A percentile compares a stretch with the other conserved stretches of the same genome.
Conservation (phyloP, 495 filamentous ascomycete genomes). For the Viridothelium virens region DNA sequence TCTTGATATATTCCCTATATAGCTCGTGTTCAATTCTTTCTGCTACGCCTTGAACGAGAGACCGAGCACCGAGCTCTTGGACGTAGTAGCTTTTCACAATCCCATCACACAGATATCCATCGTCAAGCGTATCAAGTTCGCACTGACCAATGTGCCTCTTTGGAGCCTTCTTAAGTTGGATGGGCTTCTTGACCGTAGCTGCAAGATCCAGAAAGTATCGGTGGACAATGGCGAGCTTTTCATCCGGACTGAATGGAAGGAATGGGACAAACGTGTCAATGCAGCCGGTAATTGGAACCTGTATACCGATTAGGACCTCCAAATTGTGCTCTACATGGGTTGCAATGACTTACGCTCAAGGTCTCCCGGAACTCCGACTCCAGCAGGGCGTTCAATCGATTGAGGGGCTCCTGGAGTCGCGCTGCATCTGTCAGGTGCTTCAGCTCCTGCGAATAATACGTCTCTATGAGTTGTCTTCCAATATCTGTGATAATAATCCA, state of each 20-base stretch:
- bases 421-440: background rate
- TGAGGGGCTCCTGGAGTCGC: background rate
- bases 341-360: background rate
- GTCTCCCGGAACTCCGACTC: background rate
- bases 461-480: conserved; percentile 35
- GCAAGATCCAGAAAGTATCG: conserved; percentile 41
- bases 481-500: conserved; percentile 52
- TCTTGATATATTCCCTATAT: background rate
- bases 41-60: background rate
- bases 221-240: conserved; percentile 38
- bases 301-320: background rate
- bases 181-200: conserved; percentile 26
- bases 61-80: conserved; percentile 6
- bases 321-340: background rate
- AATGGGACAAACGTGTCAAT: conserved; percentile 43
- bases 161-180: conserved; percentile 23
- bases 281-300: conserved; percentile 38
- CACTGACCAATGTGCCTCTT: conserved; percentile 11
- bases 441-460: conserved; percentile 1
- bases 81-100: conserved; percentile 8
- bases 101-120: conserved; percentile 4
- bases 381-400: background rate
- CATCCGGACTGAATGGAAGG: conserved; percentile 38
- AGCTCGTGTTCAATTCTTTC: conserved; percentile 4
- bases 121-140: conserved; percentile 5